These are phyloP conservation scores for Chalaropsis ovoidea DNA, from an alignment of 2,329 filamentous ascomycete genomes.

Conservation along the genomic window DNA sequence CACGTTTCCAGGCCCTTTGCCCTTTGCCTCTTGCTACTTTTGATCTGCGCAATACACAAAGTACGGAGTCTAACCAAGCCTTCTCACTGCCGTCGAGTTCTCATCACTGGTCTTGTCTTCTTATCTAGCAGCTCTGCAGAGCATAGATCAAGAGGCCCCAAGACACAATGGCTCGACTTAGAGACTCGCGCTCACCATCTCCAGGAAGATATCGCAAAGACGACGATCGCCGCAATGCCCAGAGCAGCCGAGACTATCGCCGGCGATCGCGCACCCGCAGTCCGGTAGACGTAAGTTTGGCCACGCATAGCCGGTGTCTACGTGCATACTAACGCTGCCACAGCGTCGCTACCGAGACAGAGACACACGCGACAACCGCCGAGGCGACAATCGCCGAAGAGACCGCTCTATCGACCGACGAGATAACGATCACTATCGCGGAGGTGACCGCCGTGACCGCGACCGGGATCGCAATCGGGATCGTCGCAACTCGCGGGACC, in stretches of 20 bases:
- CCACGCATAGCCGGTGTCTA: constrained; percentile 6
- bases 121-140: constrained; percentile 37
- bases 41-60: constrained; percentile 17
- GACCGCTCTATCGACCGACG: constrained; percentile 60
- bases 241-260: constrained; percentile 38
- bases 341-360: constrained; percentile 53
- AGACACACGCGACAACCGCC: constrained; percentile 40
- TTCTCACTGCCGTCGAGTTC: constrained; percentile 22
- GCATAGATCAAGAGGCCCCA: constrained; percentile 27
- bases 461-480: constrained; percentile 46
- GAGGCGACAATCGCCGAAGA: constrained; percentile 52
- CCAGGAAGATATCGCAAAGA: constrained; percentile 44
- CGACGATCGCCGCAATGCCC: constrained; percentile 44
- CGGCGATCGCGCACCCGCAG: constrained; percentile 53
- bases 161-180: constrained; percentile 49
- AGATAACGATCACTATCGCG: constrained; percentile 55
- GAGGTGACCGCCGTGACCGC: constrained; percentile 39
- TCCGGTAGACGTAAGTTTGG: constrained; percentile 47
- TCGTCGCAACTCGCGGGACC: constrained; percentile 54
- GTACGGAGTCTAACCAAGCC: constrained; percentile 26
- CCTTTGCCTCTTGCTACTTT: neutral
- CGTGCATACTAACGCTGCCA: constrained; percentile 36
- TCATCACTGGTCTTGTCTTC: constrained; percentile 30
- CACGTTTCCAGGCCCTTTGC: neutral
- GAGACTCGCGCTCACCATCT: constrained; percentile 74